These are phyloP conservation scores for Ceratocystis cubensis DNA, from an alignment of 2,329 filamentous ascomycete species.

Conservation along the genomic window DNA sequence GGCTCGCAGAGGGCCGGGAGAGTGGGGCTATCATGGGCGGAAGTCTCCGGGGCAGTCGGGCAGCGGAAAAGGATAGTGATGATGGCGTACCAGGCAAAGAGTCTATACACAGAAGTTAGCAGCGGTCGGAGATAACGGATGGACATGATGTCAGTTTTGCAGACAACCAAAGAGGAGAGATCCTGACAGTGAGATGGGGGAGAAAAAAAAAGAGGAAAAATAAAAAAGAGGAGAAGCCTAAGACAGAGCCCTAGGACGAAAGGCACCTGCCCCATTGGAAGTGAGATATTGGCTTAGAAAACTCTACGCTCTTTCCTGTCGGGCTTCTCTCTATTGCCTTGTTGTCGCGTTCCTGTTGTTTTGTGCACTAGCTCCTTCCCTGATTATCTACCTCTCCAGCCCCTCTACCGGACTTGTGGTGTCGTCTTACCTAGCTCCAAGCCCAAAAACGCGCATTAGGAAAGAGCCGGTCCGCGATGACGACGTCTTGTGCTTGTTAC, in stretches of 20 bases:
- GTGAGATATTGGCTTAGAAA: neutral
- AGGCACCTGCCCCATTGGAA: neutral
- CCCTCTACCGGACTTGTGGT: neutral
- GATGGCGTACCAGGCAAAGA: conserved; percentile 77
- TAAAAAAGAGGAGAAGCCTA: neutral
- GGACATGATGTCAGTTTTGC: neutral
- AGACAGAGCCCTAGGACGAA: no score
- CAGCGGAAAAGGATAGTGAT: conserved; percentile 72
- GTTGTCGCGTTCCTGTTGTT: neutral
- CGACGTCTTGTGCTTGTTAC: neutral
- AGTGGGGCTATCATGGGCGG: conserved; percentile 52
- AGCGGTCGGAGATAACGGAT: neutral
- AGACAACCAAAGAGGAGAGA: neutral
- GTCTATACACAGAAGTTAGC: conserved; percentile 34
- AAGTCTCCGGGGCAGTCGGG: conserved; percentile 41
- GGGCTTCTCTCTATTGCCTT: neutral
- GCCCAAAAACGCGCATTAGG: conserved; percentile 8
- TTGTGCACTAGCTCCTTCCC: neutral
- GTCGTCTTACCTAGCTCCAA: conserved; percentile 8
- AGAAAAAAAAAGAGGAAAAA: neutral
- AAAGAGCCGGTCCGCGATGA: neutral
- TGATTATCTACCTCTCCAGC: neutral
- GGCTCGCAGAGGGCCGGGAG: conserved; percentile 72
- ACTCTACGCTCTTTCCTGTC: neutral
- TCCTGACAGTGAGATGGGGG: neutral